phyloP scores from a whole-genome alignment of 2,329 filamentous ascomycete genomes.

The Aureobasidium sp. region DNA sequence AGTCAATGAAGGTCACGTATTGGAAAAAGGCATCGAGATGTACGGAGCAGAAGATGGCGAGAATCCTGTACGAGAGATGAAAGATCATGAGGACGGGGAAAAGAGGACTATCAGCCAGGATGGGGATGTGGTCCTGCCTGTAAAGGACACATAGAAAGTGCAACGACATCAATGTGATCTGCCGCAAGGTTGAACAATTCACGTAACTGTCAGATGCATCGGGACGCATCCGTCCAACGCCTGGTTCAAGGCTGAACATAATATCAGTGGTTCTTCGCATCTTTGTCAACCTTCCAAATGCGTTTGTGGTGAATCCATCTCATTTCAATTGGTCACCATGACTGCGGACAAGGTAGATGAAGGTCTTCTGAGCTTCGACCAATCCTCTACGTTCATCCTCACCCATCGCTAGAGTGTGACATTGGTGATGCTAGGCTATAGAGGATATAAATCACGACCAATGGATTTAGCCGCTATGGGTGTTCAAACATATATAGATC shows the following conservation, averaged over 20 bases:
- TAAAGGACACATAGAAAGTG: background rate
- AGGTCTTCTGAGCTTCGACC: constrained; percentile 50
- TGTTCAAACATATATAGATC: background rate
- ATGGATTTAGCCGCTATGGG: background rate
- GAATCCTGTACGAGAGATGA: constrained; percentile 9
- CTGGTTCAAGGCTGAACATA: too few relatives aligned
- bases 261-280: background rate
- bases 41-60: constrained; percentile 22
- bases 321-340: constrained; percentile 26
- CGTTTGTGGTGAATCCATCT: constrained; percentile 25
- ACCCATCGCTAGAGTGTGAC: background rate
- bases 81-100: constrained; percentile 5
- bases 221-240: too few relatives aligned
- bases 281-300: constrained; percentile 22
- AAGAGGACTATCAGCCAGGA: background rate
- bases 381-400: background rate
- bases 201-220: too few relatives aligned
- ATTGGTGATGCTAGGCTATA: background rate
- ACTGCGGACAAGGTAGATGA: constrained; percentile 31
- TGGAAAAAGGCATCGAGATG: constrained; percentile 25
- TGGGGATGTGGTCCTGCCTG: background rate
- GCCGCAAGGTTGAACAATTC: too few relatives aligned
- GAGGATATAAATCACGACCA: background rate
- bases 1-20: constrained; percentile 21
- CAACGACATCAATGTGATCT: constrained; percentile 22